Percentiles rank a stretch among this genome's conserved stretches.
phyloP scores from a whole-genome alignment of 805 yeast genomes.

The Priceomyces haplophilus region DNA sequence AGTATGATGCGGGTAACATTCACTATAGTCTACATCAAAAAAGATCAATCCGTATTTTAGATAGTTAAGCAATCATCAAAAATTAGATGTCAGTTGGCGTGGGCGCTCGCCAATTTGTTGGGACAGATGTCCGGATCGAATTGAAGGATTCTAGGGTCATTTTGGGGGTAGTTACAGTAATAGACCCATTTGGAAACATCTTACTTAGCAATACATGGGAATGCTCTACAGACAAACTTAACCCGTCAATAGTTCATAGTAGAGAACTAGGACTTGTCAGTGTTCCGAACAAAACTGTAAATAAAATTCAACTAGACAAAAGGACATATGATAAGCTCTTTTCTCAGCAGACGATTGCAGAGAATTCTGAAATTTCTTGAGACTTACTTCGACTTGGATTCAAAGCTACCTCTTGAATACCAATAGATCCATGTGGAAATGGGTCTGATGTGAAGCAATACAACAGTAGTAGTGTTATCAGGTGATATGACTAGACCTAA shows the following conservation, averaged over 20 bases:
- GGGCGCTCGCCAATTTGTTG: slow-evolving; percentile 27
- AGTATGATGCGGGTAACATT: too few relatives aligned
- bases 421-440: too few relatives aligned
- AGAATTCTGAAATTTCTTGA: too few relatives aligned
- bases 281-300: slow-evolving; percentile 43
- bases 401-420: too few relatives aligned
- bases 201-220: slow-evolving; percentile 35
- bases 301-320: slow-evolving; percentile 22
- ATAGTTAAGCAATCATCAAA: too few relatives aligned
- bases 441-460: too few relatives aligned
- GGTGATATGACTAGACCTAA: too few relatives aligned
- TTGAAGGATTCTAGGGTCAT: slow-evolving; percentile 30
- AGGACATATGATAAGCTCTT: slow-evolving; percentile 12
- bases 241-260: slow-evolving; percentile 17
- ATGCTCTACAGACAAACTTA: slow-evolving; percentile 25
- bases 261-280: slow-evolving; percentile 55
- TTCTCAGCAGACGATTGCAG: neutral
- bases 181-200: slow-evolving; percentile 44
- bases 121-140: slow-evolving; percentile 24
- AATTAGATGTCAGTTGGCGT: neutral
- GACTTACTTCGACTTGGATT: too few relatives aligned
- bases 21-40: too few relatives aligned
- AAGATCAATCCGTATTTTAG: too few relatives aligned
- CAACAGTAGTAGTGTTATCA: too few relatives aligned
- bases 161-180: slow-evolving; percentile 38